A percentile compares a stretch with the other conserved stretches of the same genome.
Evolutionary conservation across 495 filamentous ascomycete species (phyloP).

Genomic region (Penicillium dipodomyicola): DNA sequence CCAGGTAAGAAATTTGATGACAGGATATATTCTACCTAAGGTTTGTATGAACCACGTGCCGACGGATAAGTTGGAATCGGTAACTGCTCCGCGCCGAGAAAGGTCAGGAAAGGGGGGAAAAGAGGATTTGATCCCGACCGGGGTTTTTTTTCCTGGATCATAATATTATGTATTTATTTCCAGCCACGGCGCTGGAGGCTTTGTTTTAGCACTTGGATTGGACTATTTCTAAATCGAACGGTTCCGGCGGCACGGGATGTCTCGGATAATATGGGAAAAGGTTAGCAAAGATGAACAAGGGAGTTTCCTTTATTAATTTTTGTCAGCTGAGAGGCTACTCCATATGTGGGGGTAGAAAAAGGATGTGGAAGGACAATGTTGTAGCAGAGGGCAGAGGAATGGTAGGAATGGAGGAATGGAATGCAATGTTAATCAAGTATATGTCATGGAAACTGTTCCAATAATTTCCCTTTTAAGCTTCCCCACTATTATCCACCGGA

Average conservation of each 20-base stretch:
- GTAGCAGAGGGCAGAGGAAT: too few relatives aligned
- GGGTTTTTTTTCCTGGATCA: not conserved
- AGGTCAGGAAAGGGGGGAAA: not conserved
- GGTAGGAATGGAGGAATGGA: too few relatives aligned
- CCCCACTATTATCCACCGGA: not conserved
- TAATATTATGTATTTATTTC: not conserved
- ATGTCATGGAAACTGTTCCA: not conserved
- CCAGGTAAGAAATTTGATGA: too few relatives aligned
- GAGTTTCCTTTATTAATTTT: constrained; percentile 8
- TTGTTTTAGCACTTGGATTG: not conserved
- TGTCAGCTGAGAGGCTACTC: constrained; percentile 9
- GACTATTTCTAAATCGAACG: not conserved
- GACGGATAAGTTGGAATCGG: constrained; percentile 6
- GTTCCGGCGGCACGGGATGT: constrained; percentile 18
- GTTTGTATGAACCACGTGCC: not conserved
- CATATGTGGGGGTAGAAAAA: constrained; percentile 2
- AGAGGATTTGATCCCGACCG: not conserved
- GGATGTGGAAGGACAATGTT: not conserved
- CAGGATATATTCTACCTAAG: too few relatives aligned
- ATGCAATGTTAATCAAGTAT: too few relatives aligned
- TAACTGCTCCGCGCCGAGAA: constrained; percentile 13
- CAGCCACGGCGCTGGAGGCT: not conserved
- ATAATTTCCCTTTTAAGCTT: constrained; percentile 15
- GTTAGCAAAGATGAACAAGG: not conserved
- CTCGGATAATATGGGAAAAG: constrained; percentile 13